phyloP scores from a whole-genome alignment of 192 early-diverging fungal species.

The Coemansia sp. region DNA sequence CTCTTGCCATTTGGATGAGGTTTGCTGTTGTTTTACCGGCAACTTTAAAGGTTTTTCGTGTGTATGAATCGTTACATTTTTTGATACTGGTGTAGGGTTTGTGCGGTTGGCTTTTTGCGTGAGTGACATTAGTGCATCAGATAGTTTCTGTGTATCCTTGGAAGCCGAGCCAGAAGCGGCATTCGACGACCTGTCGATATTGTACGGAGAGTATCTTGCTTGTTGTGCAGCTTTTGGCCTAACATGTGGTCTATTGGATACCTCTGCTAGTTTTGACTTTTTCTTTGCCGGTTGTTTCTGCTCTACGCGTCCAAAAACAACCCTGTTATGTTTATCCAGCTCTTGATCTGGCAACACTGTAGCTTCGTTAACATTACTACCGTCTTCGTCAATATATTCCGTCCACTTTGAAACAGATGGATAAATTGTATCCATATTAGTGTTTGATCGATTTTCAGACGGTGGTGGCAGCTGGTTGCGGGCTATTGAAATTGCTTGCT shows the following conservation, averaged over 20 bases:
- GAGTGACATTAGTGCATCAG: too few species aligned
- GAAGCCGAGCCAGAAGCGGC: too few species aligned
- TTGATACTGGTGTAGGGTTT: background rate
- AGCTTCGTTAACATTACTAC: background rate
- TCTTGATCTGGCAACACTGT: background rate
- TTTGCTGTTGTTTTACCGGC: background rate
- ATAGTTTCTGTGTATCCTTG: too few species aligned
- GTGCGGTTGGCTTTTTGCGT: too few species aligned
- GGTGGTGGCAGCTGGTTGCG: background rate
- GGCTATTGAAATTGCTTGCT: constrained; percentile 1
- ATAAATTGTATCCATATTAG: background rate
- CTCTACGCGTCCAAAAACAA: too few species aligned
- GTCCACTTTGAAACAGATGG: constrained; percentile 25
- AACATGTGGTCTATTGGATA: too few species aligned
- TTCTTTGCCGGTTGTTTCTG: too few species aligned
- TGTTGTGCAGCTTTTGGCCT: too few species aligned
- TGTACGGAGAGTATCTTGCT: too few species aligned
- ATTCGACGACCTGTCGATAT: too few species aligned
- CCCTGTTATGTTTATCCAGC: constrained; percentile 5
- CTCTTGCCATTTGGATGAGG: constrained; percentile 13
- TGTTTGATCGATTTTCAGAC: background rate
- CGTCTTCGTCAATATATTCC: constrained; percentile 11
- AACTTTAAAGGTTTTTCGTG: background rate
- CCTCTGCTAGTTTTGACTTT: too few species aligned
- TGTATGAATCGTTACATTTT: background rate